Evolutionary conservation across 2,329 filamentous ascomycete genomes (phyloP), one percentile per base, ranked within the genome.

Genomic region (Pseudodiploospora longispora): DNA sequence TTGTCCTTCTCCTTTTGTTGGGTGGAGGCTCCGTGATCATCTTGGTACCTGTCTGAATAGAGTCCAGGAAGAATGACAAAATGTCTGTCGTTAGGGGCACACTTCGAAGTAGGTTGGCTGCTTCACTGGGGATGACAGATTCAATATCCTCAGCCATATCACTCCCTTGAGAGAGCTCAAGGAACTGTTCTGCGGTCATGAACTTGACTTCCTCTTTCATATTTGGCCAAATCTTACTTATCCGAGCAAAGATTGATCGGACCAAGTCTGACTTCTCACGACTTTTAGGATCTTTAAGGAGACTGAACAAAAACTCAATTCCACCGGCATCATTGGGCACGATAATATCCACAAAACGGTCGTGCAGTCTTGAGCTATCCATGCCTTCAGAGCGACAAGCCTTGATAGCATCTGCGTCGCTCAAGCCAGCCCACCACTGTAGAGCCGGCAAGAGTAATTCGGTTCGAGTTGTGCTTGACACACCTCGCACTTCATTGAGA

Each of bases 1-100:
- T 94, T 1, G 81, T 87, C 44, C 88, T 78, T 56, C 88, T 80
- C 50, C 87, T 76, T 70, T 95, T 95, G 51, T 82, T 82, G 2
- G 85, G 76, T 7, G 85, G 83, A 9, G 82, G 78, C 44, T 83
- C 80, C 38, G 81, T 82, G 36, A 83, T 80, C 63, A 90, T 76
- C 54, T 85, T 80, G 3, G 82, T 75, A n/a, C 83, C 78, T 10
- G 80, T 82, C 46, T 87, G 84, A 35, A 95, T 75, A 27, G 79
- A 81, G 50, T 85, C 77, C 6, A 95, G 67, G 63, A 95, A 87
- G 39, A 75, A 73, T 1, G 80, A 68, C 6, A 96, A 74, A 27
- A 87, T 81, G 30, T 82, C 71, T 0, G 85, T 87, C 2, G 85
- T 81, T 34, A 95, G 72, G n/a, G 81, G 71, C 6, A 94, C 76